A percentile compares a stretch with the other conserved stretches of the same genome.
Conservation (phyloP, 2,329 filamentous ascomycete genomes). For the Fusarium caatingaense region DNA sequence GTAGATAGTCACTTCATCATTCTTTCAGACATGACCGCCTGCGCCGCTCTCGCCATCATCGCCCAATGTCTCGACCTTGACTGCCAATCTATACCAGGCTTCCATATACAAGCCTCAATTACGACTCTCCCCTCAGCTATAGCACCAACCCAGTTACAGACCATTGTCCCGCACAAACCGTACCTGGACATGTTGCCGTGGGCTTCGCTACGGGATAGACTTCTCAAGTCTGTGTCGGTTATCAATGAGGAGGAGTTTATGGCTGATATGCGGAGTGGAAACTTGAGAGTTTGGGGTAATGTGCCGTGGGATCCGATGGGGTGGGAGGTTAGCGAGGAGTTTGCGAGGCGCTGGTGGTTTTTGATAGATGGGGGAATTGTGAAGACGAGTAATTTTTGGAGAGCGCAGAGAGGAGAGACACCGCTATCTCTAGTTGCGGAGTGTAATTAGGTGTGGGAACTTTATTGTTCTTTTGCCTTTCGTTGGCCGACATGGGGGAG, state of each 20-base stretch:
- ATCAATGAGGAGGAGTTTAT: slow-evolving; percentile 17
- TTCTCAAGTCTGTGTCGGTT: slow-evolving; percentile 11
- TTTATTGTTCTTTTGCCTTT: rapidly evolving
- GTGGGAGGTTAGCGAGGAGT: slow-evolving; percentile 56
- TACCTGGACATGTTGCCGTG: slow-evolving; percentile 34
- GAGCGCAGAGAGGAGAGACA: slow-evolving; percentile 9
- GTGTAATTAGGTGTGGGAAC: neutral
- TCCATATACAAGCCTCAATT: neutral
- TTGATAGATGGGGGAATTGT: slow-evolving; percentile 24
- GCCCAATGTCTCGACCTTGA: slow-evolving; percentile 6
- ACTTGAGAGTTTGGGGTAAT: slow-evolving; percentile 11
- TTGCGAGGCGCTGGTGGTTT: slow-evolving; percentile 46
- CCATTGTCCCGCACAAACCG: slow-evolving; percentile 2
- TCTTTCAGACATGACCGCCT: slow-evolving; percentile 9
- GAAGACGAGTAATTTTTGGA: slow-evolving; percentile 30
- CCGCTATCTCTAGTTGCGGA: rapidly evolving
- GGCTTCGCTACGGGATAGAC: slow-evolving; percentile 14
- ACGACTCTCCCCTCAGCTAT: neutral
- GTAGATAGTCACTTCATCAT: slow-evolving; percentile 10
- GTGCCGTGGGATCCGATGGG: slow-evolving; percentile 50
- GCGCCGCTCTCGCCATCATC: slow-evolving; percentile 2
- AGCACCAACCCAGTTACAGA: slow-evolving; percentile 17
- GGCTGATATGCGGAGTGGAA: slow-evolving; percentile 1
- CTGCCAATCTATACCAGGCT: neutral
- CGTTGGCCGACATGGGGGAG: neutral